Evolutionary conservation across 441 rosid genomes (phyloP).

Genomic region (Mallotus japonicus): DNA sequence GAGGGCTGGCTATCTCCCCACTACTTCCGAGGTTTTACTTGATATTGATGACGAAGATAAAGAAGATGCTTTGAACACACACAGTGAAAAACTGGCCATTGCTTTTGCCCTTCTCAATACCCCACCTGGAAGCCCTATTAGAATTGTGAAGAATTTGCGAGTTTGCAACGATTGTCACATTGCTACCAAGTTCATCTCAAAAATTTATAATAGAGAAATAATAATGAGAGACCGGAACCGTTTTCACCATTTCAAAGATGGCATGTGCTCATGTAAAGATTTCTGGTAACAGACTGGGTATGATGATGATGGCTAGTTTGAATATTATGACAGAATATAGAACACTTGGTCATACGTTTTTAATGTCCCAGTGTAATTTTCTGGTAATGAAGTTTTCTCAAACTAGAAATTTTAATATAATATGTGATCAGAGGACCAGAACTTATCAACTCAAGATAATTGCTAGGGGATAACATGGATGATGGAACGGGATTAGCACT

Average conservation of each 20-base stretch:
- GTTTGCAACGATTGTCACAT: constrained; percentile 57
- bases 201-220: constrained; percentile 50
- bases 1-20: constrained; percentile 47
- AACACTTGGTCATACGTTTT: background rate
- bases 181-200: constrained; percentile 48
- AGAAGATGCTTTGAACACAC: constrained; percentile 49
- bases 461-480: background rate
- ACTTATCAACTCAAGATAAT: background rate
- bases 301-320: constrained; percentile 1
- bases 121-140: constrained; percentile 46
- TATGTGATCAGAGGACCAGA: background rate
- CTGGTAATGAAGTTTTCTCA: background rate
- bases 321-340: background rate
- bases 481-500: no score
- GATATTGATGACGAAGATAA: constrained; percentile 56
- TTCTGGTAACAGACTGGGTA: constrained; percentile 37
- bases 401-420: background rate
- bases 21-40: constrained; percentile 44
- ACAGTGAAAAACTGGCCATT: constrained; percentile 57
- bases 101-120: constrained; percentile 56
- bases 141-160: constrained; percentile 55
- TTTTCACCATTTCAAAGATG: constrained; percentile 56
- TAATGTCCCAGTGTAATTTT: background rate
- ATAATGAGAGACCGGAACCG: constrained; percentile 47
- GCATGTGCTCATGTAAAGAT: constrained; percentile 50